A percentile compares a stretch with the other conserved stretches of the same genome.
These are phyloP conservation scores for Pleurotus tuber-regium DNA, from an alignment of 768 basidiomycete genomes.

Conservation along the genomic window DNA sequence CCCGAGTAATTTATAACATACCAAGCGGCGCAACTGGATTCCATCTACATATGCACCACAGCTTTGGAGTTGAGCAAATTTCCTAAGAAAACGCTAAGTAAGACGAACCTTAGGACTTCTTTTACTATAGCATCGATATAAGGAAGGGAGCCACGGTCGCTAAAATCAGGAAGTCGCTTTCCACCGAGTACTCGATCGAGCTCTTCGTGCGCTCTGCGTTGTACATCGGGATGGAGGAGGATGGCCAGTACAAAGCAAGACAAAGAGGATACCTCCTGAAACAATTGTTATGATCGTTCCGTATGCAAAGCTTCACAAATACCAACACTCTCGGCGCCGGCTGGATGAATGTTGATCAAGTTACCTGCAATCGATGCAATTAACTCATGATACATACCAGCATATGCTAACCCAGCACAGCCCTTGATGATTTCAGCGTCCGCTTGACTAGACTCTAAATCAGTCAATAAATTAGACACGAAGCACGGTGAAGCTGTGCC, in stretches of 20 bases:
- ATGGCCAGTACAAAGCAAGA: conserved; percentile 24
- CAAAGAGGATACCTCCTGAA: conserved; percentile 21
- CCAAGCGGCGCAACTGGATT: conserved; percentile 19
- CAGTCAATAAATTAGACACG: conserved; percentile 13
- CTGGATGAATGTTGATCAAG: not conserved
- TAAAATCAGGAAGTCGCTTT: conserved; percentile 26
- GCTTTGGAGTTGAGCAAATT: not conserved
- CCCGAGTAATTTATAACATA: conserved; percentile 5
- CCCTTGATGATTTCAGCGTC: conserved; percentile 9
- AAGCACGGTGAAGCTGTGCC: conserved; percentile 17
- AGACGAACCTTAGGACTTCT: conserved; percentile 22
- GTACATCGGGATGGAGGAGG: conserved; percentile 22
- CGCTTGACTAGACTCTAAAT: not conserved
- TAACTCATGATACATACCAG: conserved; percentile 3
- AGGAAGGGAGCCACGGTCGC: conserved; percentile 26
- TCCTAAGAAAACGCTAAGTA: not conserved
- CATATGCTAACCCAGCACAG: conserved; percentile 9
- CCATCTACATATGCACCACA: not conserved
- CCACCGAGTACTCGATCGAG: conserved; percentile 28
- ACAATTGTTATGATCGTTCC: not conserved
- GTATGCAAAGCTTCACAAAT: not conserved
- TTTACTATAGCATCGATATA: conserved; percentile 27
- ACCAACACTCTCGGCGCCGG: conserved; percentile 17
- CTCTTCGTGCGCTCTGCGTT: conserved; percentile 29
- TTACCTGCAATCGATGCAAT: not conserved